Base-by-base conservation (phyloP, 2,329 filamentous ascomycete species). In the Xylaria sp. region DNA sequence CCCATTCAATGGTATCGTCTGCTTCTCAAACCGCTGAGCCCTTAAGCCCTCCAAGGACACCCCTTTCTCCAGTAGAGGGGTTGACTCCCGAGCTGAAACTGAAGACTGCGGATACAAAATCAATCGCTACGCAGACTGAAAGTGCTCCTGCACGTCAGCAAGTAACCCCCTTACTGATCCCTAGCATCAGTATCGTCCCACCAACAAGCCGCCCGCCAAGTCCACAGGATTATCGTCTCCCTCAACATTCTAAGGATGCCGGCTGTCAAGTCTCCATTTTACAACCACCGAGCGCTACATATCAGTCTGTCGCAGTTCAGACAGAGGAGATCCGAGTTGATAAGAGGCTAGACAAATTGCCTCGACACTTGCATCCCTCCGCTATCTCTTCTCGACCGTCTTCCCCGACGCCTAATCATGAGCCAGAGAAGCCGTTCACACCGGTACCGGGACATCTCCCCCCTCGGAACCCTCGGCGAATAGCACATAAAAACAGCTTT, bases 271-370 rank as follows among this genome's bases (percentile, higher is more conserved):
- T 94, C 29, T 85, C 85, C 42, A 82, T 89, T 55, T 78, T 84
- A 11, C 74, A 82, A 39, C 73, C 82, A 20, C 82, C 83, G 71
- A 82, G 81, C 45, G 38, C 44, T 36, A 20, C 51, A 6, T 90
- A 85, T 63, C 84, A 80, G 51, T 88, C 86, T 2, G 85, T 76
- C 11, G 76, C 78, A 2, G 81, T 94, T 65, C 96, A 99, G 81
- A 99, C 96, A 0, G 94, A 98, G 72, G 92, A 93, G 66, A 97
- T 98, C 65, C 88, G 92, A 62, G 87, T 96, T 5, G 94, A 97
- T 75, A 88, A 89, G 80, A 88, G 94, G 67, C 82, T 93, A 50
- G 87, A 91, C 67, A 90, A 89, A 71, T 83, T 97, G 29, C 93
- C 93, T 15, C 82, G 88, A 1, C 92, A 96, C 75, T 84, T 97